Conservation (phyloP, 371 early-diverging fungal species). For the Mortierella sp. region DNA sequence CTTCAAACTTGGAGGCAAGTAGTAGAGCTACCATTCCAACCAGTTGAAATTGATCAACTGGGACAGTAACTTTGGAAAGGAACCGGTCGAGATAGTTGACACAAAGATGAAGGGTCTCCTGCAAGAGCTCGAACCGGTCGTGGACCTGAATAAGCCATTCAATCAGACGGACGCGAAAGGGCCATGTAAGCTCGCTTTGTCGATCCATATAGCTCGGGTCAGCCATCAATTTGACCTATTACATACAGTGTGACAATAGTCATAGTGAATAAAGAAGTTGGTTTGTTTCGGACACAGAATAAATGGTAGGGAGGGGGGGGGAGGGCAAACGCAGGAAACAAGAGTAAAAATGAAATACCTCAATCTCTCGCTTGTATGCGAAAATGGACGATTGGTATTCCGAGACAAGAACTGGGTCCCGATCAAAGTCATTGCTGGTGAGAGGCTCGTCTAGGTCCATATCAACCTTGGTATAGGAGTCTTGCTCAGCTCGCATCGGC, state of each 20-base stretch:
- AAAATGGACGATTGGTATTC: slow-evolving; percentile 85
- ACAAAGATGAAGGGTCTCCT: slow-evolving; percentile 90
- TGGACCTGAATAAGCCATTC: slow-evolving; percentile 85
- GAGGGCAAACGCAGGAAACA: not conserved
- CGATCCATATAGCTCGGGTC: slow-evolving; percentile 79
- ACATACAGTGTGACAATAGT: slow-evolving; percentile 8
- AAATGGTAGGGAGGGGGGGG: not conserved
- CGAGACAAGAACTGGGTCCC: slow-evolving; percentile 56
- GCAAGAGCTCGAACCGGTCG: slow-evolving; percentile 80
- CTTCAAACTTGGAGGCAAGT: slow-evolving; percentile 93
- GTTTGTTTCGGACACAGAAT: not conserved
- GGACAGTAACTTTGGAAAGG: slow-evolving; percentile 76
- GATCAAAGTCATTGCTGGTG: slow-evolving; percentile 7
- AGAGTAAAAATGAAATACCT: slow-evolving; percentile 55
- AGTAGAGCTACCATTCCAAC: slow-evolving; percentile 87
- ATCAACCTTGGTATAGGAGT: not conserved
- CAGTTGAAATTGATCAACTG: slow-evolving; percentile 84
- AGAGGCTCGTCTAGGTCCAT: slow-evolving; percentile 15
- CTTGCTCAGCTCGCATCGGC: too few species aligned
- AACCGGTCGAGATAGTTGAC: slow-evolving; percentile 92
- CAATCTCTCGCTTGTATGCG: slow-evolving; percentile 73
- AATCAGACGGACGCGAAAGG: slow-evolving; percentile 81
- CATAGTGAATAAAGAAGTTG: not conserved
- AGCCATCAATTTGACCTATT: slow-evolving; percentile 65
- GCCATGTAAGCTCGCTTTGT: slow-evolving; percentile 84